phyloP scores from a whole-genome alignment of 2,329 filamentous ascomycete species.

The Xylariaceae sp. region DNA sequence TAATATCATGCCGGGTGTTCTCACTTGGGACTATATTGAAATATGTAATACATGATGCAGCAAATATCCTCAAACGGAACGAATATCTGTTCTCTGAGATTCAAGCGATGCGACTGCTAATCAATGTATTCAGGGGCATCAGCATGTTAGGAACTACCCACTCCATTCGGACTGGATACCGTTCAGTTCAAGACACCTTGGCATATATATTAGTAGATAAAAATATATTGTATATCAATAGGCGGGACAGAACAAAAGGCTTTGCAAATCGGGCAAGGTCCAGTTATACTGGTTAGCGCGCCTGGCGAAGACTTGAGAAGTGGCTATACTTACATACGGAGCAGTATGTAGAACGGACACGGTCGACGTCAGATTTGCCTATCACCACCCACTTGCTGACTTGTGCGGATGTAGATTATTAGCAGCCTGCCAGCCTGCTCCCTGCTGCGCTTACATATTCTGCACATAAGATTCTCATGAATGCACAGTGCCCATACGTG shows the following conservation, averaged over 20 bases:
- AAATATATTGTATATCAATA: neutral
- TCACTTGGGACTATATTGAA: no score
- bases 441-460: neutral
- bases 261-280: neutral
- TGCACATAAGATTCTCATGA: no score
- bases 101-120: neutral
- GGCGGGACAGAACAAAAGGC: neutral
- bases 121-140: neutral
- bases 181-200: neutral
- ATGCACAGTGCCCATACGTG: no score
- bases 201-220: neutral
- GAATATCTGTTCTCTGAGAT: neutral
- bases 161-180: neutral
- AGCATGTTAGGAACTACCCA: neutral
- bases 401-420: neutral
- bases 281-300: neutral
- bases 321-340: no score
- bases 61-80: neutral
- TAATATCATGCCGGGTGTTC: no score
- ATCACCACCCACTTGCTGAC: neutral
- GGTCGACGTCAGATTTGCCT: neutral
- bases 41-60: neutral
- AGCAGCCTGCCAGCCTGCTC: no score
- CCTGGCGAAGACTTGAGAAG: neutral
- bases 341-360: neutral